Percentiles rank a stretch among this genome's conserved stretches.
Evolutionary conservation across 768 basidiomycete genomes (phyloP).

Genomic region (Naematelia aurantialba): DNA sequence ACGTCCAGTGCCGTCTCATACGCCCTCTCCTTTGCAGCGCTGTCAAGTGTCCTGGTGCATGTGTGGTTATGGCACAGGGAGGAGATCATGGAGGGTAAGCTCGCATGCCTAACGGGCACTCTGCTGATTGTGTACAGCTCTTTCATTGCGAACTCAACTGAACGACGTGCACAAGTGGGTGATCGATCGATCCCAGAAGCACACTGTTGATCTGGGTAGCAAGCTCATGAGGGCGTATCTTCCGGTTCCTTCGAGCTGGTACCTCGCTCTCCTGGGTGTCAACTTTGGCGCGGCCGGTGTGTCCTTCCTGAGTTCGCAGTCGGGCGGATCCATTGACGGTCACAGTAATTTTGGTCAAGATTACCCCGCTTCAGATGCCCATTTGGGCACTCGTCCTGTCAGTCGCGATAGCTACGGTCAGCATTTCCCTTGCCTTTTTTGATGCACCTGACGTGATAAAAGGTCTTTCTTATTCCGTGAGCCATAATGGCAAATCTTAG

Average conservation of each 20-base stretch:
- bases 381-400: slow-evolving; percentile 48
- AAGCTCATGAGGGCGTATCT: slow-evolving; percentile 46
- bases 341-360: slow-evolving; percentile 43
- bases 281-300: slow-evolving; percentile 42
- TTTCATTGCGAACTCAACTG: slow-evolving; percentile 29
- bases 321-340: slow-evolving; percentile 1
- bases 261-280: slow-evolving; percentile 34
- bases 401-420: slow-evolving; percentile 42
- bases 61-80: slow-evolving; percentile 48
- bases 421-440: not conserved
- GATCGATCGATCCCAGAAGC: not conserved
- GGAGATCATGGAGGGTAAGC: slow-evolving; percentile 44
- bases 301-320: slow-evolving; percentile 7
- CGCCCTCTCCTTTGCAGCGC: slow-evolving; percentile 47
- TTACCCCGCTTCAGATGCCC: slow-evolving; percentile 48
- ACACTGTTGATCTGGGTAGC: slow-evolving; percentile 13
- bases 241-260: slow-evolving; percentile 48
- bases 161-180: slow-evolving; percentile 47
- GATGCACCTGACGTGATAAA: slow-evolving; percentile 10
- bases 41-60: slow-evolving; percentile 47
- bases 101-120: slow-evolving; percentile 2
- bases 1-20: slow-evolving; percentile 50
- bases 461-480: slow-evolving; percentile 46
- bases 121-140: slow-evolving; percentile 22
- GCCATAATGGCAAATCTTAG: slow-evolving; percentile 1